Conservation (phyloP, 2,329 filamentous ascomycete genomes). For the Onygenales sp. region DNA sequence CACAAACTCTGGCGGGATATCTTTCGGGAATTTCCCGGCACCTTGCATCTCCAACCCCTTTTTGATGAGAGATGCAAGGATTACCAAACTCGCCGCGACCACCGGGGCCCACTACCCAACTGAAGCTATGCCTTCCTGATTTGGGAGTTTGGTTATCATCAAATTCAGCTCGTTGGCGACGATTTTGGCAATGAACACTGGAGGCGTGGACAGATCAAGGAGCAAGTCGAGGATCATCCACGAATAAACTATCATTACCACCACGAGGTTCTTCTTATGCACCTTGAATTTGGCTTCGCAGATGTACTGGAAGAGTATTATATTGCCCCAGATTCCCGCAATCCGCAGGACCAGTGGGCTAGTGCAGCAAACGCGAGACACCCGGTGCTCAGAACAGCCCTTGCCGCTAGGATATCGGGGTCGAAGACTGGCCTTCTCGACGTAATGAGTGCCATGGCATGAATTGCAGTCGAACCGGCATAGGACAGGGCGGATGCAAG, state of each 20-base stretch:
- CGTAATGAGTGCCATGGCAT: constrained; percentile 16
- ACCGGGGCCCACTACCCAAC: constrained; percentile 20
- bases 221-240: constrained; percentile 15
- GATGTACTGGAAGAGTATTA: constrained; percentile 15
- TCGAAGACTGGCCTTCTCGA: constrained; percentile 15
- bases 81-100: constrained; percentile 14
- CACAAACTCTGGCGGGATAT: neutral
- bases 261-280: constrained; percentile 4
- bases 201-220: constrained; percentile 15
- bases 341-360: constrained; percentile 17
- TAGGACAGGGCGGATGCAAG: constrained; percentile 20
- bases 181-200: constrained; percentile 17
- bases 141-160: constrained; percentile 12
- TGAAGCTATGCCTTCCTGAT: constrained; percentile 14
- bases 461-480: constrained; percentile 18
- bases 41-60: constrained; percentile 9
- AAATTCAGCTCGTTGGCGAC: constrained; percentile 18
- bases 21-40: constrained; percentile 5
- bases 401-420: constrained; percentile 17
- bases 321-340: constrained; percentile 14
- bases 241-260: constrained; percentile 10
- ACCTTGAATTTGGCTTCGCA: constrained; percentile 5
- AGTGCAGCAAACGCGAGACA: constrained; percentile 16
- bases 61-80: constrained; percentile 17
- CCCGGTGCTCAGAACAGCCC: constrained; percentile 17